Evolutionary conservation across 495 filamentous ascomycete genomes (phyloP).

Genomic region (Trichoderma virens): DNA sequence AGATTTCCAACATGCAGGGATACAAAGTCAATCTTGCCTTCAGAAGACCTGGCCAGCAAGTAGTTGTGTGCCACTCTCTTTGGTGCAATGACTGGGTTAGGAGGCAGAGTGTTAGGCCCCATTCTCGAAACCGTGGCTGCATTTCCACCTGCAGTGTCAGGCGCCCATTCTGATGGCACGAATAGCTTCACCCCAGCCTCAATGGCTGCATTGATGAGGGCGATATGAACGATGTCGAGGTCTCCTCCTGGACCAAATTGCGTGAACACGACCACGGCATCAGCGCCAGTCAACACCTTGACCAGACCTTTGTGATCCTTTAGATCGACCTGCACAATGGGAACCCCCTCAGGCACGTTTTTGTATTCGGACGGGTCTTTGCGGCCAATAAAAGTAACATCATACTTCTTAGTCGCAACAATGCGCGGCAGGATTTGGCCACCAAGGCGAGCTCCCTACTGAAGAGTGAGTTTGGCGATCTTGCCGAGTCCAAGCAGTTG

Average conservation of each 20-base stretch:
- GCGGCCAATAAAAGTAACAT: neutral
- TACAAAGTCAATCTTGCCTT: neutral
- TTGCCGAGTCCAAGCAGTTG: neutral
- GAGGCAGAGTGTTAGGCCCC: neutral
- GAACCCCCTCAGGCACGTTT: neutral
- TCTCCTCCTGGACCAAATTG: neutral
- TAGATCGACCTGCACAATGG: neutral
- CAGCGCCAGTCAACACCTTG: neutral
- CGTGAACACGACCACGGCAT: neutral
- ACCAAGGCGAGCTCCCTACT: neutral
- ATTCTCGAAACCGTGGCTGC: neutral
- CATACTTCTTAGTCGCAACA: neutral
- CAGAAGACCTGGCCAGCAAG: neutral
- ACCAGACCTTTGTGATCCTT: neutral
- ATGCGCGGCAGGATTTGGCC: neutral
- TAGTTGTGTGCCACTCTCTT: neutral
- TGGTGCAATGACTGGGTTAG: neutral
- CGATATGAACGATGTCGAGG: neutral
- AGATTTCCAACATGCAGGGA: neutral
- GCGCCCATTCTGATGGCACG: constrained; percentile 2
- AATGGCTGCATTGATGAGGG: neutral
- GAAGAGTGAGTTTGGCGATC: neutral
- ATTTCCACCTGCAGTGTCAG: neutral
- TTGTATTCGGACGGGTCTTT: neutral
- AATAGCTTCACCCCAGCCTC: neutral